Evolutionary conservation across 495 filamentous ascomycete species (phyloP).

Genomic region (Penicillium daleae): DNA sequence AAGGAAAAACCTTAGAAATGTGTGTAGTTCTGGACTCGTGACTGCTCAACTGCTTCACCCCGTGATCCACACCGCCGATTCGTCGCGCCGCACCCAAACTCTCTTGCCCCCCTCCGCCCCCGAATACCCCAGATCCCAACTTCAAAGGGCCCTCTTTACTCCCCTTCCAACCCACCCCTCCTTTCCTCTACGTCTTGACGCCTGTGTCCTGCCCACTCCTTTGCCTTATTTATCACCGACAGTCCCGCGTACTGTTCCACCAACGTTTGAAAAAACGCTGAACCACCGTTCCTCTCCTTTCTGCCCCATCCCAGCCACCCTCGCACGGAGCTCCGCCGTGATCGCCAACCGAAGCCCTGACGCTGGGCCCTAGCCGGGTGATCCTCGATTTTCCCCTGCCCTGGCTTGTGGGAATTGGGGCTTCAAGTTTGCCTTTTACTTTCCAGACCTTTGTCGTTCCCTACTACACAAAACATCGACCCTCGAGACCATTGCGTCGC

Average conservation of each 20-base stretch:
- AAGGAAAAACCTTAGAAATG: background rate
- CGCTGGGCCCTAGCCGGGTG: slow-evolving; percentile 22
- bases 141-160: background rate
- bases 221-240: background rate
- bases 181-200: background rate
- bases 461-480: background rate
- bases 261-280: background rate
- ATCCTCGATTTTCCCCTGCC: slow-evolving; percentile 20
- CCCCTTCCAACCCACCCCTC: background rate
- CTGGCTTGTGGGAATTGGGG: background rate
- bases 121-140: slow-evolving; percentile 21
- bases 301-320: slow-evolving; percentile 20
- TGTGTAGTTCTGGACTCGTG: slow-evolving; percentile 11
- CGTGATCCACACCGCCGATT: slow-evolving; percentile 39
- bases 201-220: slow-evolving; percentile 2
- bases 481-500: background rate
- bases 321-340: slow-evolving; percentile 26
- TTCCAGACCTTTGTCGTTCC: slow-evolving; percentile 6
- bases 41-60: slow-evolving; percentile 12
- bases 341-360: slow-evolving; percentile 31
- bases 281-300: background rate
- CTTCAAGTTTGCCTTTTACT: background rate
- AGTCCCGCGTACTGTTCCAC: background rate
- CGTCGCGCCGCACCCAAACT: background rate
- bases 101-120: background rate